Conservation (phyloP, 306 rosid species). For the Hippophae gyantsensis region DNA sequence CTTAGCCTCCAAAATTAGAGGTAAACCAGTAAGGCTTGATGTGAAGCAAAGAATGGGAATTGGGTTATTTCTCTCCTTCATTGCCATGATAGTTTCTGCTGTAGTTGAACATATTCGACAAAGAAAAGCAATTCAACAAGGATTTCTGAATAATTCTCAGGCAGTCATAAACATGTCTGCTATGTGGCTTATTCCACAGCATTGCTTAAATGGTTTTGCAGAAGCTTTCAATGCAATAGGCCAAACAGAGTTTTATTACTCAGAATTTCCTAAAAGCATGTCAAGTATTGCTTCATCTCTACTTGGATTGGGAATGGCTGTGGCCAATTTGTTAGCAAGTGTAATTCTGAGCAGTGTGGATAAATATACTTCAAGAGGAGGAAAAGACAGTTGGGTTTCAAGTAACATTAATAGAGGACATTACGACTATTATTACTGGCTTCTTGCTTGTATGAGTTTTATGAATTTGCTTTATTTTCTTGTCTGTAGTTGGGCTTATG, state of each 20-base stretch:
- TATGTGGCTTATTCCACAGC: constrained; percentile 52
- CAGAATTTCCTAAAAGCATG: constrained; percentile 63
- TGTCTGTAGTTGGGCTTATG: constrained; percentile 59
- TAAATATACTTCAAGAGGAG: constrained; percentile 37
- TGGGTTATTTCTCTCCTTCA: constrained; percentile 33
- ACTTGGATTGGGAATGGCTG: constrained; percentile 36
- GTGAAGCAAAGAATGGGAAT: constrained; percentile 51
- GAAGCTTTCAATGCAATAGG: constrained; percentile 55
- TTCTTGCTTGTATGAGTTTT: constrained; percentile 33
- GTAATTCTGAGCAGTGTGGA: constrained; percentile 34
- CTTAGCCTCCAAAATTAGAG: constrained; percentile 43
- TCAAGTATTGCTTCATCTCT: constrained; percentile 51
- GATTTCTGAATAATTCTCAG: constrained; percentile 21
- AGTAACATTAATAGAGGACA: constrained; percentile 39
- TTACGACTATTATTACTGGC: constrained; percentile 49
- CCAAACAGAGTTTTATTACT: constrained; percentile 57
- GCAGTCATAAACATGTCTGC: constrained; percentile 56
- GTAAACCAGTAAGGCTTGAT: constrained; percentile 28
- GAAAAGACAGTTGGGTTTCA: constrained; percentile 51
- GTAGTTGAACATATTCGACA: constrained; percentile 36
- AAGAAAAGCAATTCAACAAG: constrained; percentile 28
- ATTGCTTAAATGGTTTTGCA: constrained; percentile 37
- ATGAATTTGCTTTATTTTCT: constrained; percentile 33
- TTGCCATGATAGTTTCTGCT: constrained; percentile 40
- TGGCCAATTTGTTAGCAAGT: constrained; percentile 42